Percentiles rank a stretch among this genome's conserved stretches.
Evolutionary conservation across 768 basidiomycete genomes (phyloP).

Genomic region (Russula sp.): DNA sequence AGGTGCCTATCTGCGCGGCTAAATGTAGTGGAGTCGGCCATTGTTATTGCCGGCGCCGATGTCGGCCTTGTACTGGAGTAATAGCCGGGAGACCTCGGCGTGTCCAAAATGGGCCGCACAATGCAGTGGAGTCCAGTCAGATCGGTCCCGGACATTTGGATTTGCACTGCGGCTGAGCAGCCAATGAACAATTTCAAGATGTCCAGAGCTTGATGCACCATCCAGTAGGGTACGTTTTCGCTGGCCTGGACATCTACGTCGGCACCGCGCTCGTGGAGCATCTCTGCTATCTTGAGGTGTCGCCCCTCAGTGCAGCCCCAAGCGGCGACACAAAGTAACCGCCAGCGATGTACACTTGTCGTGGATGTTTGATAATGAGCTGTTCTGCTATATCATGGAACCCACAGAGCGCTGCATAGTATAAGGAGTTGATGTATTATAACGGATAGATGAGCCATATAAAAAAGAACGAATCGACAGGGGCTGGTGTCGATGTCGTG

Average conservation of each 20-base stretch:
- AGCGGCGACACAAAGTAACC: not conserved
- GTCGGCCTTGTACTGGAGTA: not conserved
- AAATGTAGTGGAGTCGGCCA: not conserved
- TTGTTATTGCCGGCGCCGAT: not conserved
- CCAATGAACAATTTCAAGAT: not conserved
- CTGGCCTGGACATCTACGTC: not conserved
- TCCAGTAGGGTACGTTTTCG: too few species aligned
- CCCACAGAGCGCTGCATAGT: not conserved
- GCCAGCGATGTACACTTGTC: not conserved
- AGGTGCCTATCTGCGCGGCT: not conserved
- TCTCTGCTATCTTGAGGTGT: not conserved
- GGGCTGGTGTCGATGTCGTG: not conserved
- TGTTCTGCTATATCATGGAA: not conserved
- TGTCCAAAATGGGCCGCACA: not conserved
- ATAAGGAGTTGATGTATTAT: not conserved
- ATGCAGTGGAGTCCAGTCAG: not conserved
- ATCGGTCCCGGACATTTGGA: not conserved
- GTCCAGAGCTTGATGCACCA: not conserved
- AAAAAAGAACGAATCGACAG: accelerated
- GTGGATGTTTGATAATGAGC: not conserved
- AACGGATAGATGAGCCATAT: accelerated
- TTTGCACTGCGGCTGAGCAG: not conserved
- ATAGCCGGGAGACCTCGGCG: not conserved
- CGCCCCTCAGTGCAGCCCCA: not conserved
- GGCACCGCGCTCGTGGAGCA: not conserved